Conservation (phyloP, 257 asterid genomes). For the Scutellaria galericulata region DNA sequence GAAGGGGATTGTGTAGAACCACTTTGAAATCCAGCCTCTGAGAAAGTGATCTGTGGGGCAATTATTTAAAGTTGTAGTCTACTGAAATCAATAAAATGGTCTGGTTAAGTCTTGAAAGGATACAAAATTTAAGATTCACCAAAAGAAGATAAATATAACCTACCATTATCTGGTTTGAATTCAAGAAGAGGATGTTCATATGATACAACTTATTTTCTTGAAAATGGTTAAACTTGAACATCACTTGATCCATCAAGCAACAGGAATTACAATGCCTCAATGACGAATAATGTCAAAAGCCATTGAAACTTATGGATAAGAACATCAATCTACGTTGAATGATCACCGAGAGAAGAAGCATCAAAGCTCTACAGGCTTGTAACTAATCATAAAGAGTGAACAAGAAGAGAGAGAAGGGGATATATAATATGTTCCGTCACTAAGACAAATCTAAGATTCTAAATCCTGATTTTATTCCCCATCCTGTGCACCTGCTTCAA, state of each 20-base stretch:
- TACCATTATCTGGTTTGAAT: background rate
- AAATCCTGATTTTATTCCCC: slow-evolving; percentile 42
- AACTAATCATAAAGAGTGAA: background rate
- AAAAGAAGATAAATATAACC: background rate
- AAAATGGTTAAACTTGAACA: background rate
- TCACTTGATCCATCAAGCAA: background rate
- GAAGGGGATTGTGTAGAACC: too few species aligned
- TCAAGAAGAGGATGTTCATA: background rate
- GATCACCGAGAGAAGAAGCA: slow-evolving; percentile 5
- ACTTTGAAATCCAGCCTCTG: too few species aligned
- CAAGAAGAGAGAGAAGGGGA: background rate
- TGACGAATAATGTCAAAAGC: background rate
- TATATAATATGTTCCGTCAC: background rate
- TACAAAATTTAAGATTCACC: too few species aligned
- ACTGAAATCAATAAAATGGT: too few species aligned
- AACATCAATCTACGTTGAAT: slow-evolving; percentile 18
- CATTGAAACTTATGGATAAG: slow-evolving; percentile 25
- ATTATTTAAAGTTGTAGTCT: too few species aligned
- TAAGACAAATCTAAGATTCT: background rate
- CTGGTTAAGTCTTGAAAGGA: too few species aligned
- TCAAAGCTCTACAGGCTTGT: slow-evolving; percentile 15
- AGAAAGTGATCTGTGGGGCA: too few species aligned
- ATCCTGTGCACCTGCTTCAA: slow-evolving; percentile 50
- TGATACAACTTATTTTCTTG: background rate
- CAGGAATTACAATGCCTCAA: background rate